Evolutionary conservation across 2,329 filamentous ascomycete genomes (phyloP), one percentile per base, ranked within the genome.

Genomic region (Periglandula ipomoeae): DNA sequence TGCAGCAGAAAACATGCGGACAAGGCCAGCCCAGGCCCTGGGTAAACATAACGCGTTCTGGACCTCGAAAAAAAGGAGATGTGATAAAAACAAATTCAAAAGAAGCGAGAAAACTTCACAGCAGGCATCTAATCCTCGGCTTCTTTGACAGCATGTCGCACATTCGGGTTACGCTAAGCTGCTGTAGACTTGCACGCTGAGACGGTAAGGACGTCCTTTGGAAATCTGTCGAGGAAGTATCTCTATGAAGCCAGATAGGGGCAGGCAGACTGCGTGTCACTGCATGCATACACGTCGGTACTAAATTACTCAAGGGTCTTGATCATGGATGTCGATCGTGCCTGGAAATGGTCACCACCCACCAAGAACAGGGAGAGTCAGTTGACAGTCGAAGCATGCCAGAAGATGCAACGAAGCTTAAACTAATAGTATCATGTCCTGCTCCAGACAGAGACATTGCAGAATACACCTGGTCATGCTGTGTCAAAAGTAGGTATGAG

Each of bases 351-450:
- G n/a, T 19, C 5, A 30, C 19, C 24, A 8, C 9, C 27, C 4
- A 15, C 7, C 9, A 32, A 23, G 43, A 20, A 30, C 23, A 17
- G 27, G 19, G 19, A 23, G 42, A 9, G 26, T 34, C 42, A 22
- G 42, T 44, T 35, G 32, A 38, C 23, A 22, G 24, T 5, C n/a
- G 34, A 46, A 39, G 24, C 44, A 37, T 46, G 44, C 44, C 22
- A 39, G 34, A 30, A 37, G 13, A 23, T 38, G 32, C 30, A 27
- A 27, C 32, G 44, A 39, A 22, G 34, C 34, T 8, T 30, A 27
- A n/a, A 17, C 27, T 30, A 17, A 17, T 22, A 22, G 8, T 11
- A 20, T 17, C 3, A 5, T 11, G 8, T 38, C 17, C 17, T 9
- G 34, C 4, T 17, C 17, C 15, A 9, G 32, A 9, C 20, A 37